A percentile compares a stretch with the other conserved stretches of the same genome.
Evolutionary conservation across 352 stramenopile genomes (phyloP).

Genomic region (Phytophthora gonapodyides): DNA sequence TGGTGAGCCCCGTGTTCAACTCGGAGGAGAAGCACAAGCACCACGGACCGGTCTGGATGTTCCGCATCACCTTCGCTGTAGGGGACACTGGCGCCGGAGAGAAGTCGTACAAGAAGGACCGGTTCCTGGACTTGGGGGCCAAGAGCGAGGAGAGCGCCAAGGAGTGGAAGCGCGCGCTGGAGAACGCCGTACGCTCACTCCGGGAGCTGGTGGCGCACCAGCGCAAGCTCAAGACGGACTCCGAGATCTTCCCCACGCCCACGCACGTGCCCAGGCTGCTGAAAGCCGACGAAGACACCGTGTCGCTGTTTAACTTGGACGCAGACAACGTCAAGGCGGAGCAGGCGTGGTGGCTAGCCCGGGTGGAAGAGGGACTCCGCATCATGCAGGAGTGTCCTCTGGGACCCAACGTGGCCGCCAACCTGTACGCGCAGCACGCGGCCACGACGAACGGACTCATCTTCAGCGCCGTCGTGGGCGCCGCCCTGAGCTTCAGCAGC

Average conservation of each 20-base stretch:
- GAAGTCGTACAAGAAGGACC: slow-evolving; percentile 90
- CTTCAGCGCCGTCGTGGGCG: slow-evolving; percentile 63
- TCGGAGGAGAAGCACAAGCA: slow-evolving; percentile 91
- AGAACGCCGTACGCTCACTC: slow-evolving; percentile 80
- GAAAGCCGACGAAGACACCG: slow-evolving; percentile 81
- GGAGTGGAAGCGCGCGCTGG: slow-evolving; percentile 81
- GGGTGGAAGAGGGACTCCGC: slow-evolving; percentile 78
- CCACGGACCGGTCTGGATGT: slow-evolving; percentile 88
- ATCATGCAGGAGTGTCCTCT: slow-evolving; percentile 89
- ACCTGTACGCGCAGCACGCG: slow-evolving; percentile 81
- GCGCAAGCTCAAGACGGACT: slow-evolving; percentile 76
- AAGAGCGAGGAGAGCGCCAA: slow-evolving; percentile 85
- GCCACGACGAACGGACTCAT: slow-evolving; percentile 77
- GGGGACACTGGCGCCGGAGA: slow-evolving; percentile 60
- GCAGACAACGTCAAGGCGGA: slow-evolving; percentile 82
- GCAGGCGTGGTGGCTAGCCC: slow-evolving; percentile 86
- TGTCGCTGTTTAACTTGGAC: slow-evolving; percentile 89
- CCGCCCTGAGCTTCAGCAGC: slow-evolving; percentile 82
- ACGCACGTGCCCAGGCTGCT: slow-evolving; percentile 67
- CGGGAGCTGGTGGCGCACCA: slow-evolving; percentile 75
- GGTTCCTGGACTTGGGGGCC: slow-evolving; percentile 83
- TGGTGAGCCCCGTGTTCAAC: slow-evolving; percentile 83
- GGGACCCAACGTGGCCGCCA: slow-evolving; percentile 77
- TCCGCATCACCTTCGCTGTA: slow-evolving; percentile 87
- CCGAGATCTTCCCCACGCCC: slow-evolving; percentile 72